A percentile compares a stretch with the other conserved stretches of the same genome.
Conservation (phyloP, 768 basidiomycete genomes). For the Podaxis sp. region DNA sequence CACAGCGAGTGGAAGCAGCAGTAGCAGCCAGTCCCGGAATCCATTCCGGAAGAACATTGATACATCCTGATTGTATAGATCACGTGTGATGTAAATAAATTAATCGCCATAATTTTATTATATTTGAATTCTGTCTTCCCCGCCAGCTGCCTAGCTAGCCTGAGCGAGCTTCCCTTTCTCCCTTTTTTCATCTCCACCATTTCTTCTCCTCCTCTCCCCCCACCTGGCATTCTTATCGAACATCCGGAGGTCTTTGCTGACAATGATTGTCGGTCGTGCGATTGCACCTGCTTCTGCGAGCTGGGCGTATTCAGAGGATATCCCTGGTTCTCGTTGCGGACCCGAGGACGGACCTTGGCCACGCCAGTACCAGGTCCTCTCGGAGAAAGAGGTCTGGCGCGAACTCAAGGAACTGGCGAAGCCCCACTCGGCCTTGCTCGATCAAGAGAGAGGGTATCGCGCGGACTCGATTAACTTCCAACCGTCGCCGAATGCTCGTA, state of each 20-base stretch:
- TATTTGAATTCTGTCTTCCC: background rate
- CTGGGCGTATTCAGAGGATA: constrained; percentile 43
- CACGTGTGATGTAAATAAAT: constrained; percentile 6
- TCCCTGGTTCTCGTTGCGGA: constrained; percentile 56
- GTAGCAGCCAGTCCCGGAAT: constrained; percentile 17
- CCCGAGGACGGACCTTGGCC: constrained; percentile 68
- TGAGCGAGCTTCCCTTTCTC: background rate
- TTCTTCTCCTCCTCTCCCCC: background rate
- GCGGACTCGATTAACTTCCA: constrained; percentile 67
- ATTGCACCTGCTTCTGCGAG: background rate
- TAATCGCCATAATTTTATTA: constrained; percentile 5
- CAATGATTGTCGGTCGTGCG: constrained; percentile 34
- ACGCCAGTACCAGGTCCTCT: constrained; percentile 48
- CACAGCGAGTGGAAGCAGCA: constrained; percentile 19
- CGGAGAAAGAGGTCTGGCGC: constrained; percentile 48
- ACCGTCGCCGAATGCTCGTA: constrained; percentile 47
- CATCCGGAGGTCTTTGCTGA: constrained; percentile 20
- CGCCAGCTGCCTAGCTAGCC: background rate
- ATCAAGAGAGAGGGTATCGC: constrained; percentile 11
- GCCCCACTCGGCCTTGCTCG: constrained; percentile 30
- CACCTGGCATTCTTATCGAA: constrained; percentile 9
- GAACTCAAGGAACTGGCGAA: constrained; percentile 46
- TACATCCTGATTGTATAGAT: background rate
- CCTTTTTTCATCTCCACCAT: background rate
- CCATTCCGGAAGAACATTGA: constrained; percentile 21